These are phyloP conservation scores for Neoboletus brunneissimus DNA, from an alignment of 768 basidiomycete genomes.

Conservation along the genomic window DNA sequence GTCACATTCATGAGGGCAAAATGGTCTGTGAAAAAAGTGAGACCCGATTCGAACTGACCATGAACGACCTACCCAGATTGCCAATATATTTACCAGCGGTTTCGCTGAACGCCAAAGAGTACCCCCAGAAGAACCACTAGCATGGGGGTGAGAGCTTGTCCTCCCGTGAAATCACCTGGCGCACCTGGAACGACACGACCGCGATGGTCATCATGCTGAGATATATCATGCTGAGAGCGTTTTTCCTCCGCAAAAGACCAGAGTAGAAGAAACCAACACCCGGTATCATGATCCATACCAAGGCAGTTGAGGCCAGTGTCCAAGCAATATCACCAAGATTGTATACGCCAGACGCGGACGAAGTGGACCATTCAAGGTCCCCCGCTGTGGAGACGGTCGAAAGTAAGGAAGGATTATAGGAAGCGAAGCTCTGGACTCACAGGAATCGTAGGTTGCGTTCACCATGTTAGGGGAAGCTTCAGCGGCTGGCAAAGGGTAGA, in stretches of 20 bases:
- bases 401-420: background rate
- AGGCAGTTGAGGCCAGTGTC: constrained; percentile 69
- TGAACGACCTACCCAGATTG: constrained; percentile 59
- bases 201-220: constrained; percentile 74
- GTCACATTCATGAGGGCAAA: constrained; percentile 83
- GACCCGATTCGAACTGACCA: background rate
- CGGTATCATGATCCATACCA: constrained; percentile 85
- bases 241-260: constrained; percentile 88
- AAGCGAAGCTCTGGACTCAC: constrained; percentile 23
- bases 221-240: constrained; percentile 89
- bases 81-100: constrained; percentile 77
- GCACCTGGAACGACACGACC: constrained; percentile 80
- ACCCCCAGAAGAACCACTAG: constrained; percentile 98
- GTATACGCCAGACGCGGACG: constrained; percentile 36
- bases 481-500: background rate
- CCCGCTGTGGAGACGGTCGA: constrained; percentile 30
- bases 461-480: constrained; percentile 32
- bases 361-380: constrained; percentile 34
- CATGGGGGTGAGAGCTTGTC: constrained; percentile 3
- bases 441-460: constrained; percentile 42
- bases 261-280: constrained; percentile 89
- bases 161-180: constrained; percentile 43
- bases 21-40: constrained; percentile 52
- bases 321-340: constrained; percentile 68
- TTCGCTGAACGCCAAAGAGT: constrained; percentile 86